Base-by-base conservation (phyloP, 1,284 basidiomycete genomes). In the Cystobasidiaceae sp. region DNA sequence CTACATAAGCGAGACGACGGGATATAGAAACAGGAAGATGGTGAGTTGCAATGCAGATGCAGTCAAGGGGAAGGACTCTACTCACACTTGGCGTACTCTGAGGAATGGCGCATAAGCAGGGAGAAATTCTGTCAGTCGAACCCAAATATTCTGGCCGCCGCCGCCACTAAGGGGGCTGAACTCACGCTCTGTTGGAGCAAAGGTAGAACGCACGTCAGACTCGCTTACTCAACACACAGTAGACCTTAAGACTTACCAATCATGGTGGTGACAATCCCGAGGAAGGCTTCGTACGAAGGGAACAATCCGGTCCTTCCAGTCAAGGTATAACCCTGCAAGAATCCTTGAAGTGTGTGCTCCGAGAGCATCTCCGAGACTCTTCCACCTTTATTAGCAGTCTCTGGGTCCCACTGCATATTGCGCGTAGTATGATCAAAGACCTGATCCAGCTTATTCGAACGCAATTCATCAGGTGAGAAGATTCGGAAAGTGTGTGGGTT, bases 381-480 rank as follows among this genome's bases (percentile, higher is more conserved):
- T 0, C 89, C 90, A 39, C 85, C 86, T 44, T 75, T 75, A 67
- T 84, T 80, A 11, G 79, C 84, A 51, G 77, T 79, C 58, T 78
- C 77, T 1, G 80, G 79, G 73, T 93, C 90, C 87, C 83, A 89
- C 77, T 93, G 89, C 76, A 92, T 86, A 78, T 90, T 86, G 57
- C 90, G 83, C 5, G 56, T 68, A 32, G 63, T 66, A 30, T 67
- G 45, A 17, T 86, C 80, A 50, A 92, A 82, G 4, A 87, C 84
- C 2, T 83, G 87, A 73, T 88, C 88, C 19, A 94, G 83, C 78
- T 93, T 92, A 79, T 93, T 93, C 33, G 87, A 89, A 7, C 86
- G 84, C n/a, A 93, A 81, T 72, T 90, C 89, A 72, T 94, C 91
- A 0, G 91, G 91, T n/a, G 87, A 90, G 80, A 93, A 93, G 67